Evolutionary conservation across 202 grass and related monocot species (phyloP).

Genomic region (Brachypodium distachyon): DNA sequence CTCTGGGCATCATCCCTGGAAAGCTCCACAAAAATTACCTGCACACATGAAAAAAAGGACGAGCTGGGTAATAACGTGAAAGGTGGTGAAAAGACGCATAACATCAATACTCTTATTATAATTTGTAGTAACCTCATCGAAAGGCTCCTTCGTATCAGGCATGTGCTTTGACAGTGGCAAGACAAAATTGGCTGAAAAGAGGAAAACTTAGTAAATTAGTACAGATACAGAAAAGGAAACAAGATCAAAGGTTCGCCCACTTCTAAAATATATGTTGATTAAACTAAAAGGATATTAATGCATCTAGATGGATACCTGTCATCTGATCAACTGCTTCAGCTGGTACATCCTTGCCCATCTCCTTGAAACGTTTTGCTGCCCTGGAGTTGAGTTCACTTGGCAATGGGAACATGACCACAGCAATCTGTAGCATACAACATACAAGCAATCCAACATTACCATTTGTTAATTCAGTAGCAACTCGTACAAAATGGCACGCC

Average conservation of each 20-base stretch:
- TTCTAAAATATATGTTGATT: not conserved
- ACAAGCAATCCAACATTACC: not conserved
- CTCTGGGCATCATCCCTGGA: constrained; percentile 48
- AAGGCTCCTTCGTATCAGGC: constrained; percentile 46
- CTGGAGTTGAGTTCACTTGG: constrained; percentile 42
- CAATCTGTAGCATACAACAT: constrained; percentile 28
- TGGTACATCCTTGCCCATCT: constrained; percentile 67
- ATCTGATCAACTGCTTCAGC: constrained; percentile 56
- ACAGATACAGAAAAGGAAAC: not conserved
- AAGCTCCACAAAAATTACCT: constrained; percentile 60
- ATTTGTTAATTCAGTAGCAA: not conserved
- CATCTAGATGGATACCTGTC: constrained; percentile 33
- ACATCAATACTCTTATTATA: not conserved
- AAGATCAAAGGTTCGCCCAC: not conserved
- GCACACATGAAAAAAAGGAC: not conserved
- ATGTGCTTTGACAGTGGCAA: constrained; percentile 46
- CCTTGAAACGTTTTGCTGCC: constrained; percentile 29
- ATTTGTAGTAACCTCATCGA: constrained; percentile 44
- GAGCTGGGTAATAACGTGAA: not conserved
- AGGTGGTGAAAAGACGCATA: not conserved
- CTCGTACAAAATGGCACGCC: not conserved
- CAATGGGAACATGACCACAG: constrained; percentile 44
- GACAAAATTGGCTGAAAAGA: constrained; percentile 49
- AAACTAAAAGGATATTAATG: not conserved
- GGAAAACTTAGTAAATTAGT: not conserved